Evolutionary conservation across 164 flowering plant genomes (phyloP).

Genomic region (Tinospora cordifolia): DNA sequence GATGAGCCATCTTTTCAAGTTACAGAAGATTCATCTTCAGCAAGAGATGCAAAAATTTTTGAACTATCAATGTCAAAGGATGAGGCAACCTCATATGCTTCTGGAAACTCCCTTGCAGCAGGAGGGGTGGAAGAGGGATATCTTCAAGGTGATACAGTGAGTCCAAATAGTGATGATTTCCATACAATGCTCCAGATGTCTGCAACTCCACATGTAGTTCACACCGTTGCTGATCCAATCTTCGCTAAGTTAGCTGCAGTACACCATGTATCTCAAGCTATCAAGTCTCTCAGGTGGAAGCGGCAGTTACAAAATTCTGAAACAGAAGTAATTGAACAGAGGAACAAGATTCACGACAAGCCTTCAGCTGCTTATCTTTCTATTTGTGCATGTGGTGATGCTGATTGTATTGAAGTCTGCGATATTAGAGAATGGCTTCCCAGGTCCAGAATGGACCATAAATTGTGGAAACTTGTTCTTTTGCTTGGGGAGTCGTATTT

Average conservation of each 20-base stretch:
- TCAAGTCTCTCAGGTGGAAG: constrained; percentile 86
- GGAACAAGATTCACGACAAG: constrained; percentile 24
- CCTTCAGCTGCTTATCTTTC: constrained; percentile 35
- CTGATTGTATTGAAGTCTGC: constrained; percentile 96
- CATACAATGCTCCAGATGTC: constrained; percentile 29
- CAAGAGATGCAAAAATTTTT: constrained; percentile 15
- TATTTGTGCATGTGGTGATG: constrained; percentile 86
- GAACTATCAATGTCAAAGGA: constrained; percentile 25
- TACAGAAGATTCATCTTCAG: constrained; percentile 17
- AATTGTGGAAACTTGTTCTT: constrained; percentile 90
- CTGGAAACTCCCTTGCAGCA: constrained; percentile 19
- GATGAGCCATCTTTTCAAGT: constrained; percentile 22
- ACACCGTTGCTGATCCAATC: constrained; percentile 64
- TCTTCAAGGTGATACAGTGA: constrained; percentile 6
- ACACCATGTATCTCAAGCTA: constrained; percentile 96
- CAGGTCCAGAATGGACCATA: constrained; percentile 73
- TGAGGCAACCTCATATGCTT: constrained; percentile 24
- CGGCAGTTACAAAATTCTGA: constrained; percentile 60
- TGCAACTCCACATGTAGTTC: constrained; percentile 28
- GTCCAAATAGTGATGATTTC: constrained; percentile 24
- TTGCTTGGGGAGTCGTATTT: constrained; percentile 96
- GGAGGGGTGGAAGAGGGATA: constrained; percentile 17
- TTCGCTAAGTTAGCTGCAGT: constrained; percentile 86
- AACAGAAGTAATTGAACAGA: constrained; percentile 30
- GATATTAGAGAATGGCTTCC: constrained; percentile 94